Percentiles rank a stretch among this genome's conserved stretches.
Conservation (phyloP, 345 rosid species). For the Eucalyptus erythrocorys region DNA sequence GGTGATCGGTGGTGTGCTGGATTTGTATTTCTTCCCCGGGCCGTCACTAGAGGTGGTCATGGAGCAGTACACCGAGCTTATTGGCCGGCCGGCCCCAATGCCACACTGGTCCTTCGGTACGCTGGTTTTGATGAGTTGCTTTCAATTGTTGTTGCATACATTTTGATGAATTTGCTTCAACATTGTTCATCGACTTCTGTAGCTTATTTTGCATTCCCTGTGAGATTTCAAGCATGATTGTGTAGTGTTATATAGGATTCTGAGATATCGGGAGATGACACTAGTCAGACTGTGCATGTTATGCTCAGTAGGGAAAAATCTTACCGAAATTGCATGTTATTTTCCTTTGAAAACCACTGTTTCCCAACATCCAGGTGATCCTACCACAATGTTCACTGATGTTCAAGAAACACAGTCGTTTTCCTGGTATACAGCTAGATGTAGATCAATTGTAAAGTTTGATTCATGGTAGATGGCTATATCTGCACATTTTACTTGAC, state of each 20-base stretch:
- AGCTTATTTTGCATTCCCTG: neutral
- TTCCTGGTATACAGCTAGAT: neutral
- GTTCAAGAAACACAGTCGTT: neutral
- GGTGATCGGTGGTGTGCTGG: conserved; percentile 31
- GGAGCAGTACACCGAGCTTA: conserved; percentile 52
- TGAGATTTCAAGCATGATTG: neutral
- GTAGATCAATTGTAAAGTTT: neutral
- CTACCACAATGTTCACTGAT: too few relatives aligned
- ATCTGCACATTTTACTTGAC: neutral
- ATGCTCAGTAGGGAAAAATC: neutral
- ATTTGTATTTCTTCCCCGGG: neutral
- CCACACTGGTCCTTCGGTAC: conserved; percentile 74
- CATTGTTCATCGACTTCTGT: neutral
- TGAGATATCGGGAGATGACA: too few relatives aligned
- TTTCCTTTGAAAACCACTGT: neutral
- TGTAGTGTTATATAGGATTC: too few relatives aligned
- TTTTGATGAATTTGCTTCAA: neutral
- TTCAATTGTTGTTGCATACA: neutral
- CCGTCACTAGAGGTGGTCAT: neutral
- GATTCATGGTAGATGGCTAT: neutral
- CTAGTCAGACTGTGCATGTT: neutral
- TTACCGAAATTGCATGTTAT: neutral
- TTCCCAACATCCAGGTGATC: neutral
- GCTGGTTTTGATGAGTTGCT: neutral
- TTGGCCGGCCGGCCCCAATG: conserved; percentile 68